Percentiles rank a stretch among this genome's conserved stretches.
Conservation (phyloP, 768 basidiomycete species). For the Rhodotorula diobovata region DNA sequence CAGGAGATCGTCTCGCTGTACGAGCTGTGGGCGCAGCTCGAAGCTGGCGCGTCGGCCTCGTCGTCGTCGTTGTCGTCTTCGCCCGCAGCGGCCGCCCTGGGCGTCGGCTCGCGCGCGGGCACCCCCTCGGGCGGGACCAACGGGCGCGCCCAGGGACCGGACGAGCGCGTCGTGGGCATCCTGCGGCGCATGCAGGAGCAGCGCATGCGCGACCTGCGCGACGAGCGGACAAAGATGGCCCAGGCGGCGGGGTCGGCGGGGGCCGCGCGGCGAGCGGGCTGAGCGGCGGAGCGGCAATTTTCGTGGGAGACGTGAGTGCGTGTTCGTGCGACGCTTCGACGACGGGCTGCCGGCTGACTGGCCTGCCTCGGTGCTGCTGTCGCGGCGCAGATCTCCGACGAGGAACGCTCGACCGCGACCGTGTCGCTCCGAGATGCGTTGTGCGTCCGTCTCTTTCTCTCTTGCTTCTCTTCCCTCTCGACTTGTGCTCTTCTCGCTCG, state of each 20-base stretch:
- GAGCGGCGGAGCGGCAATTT: no score
- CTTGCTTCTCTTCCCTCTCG: no score
- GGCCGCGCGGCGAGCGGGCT: slow-evolving; percentile 3
- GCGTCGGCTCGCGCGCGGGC: neutral
- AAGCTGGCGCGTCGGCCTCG: slow-evolving; percentile 28
- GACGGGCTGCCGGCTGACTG: no score
- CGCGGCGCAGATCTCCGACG: no score
- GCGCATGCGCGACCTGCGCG: slow-evolving; percentile 54
- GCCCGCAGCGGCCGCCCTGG: neutral
- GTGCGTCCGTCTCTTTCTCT: no score
- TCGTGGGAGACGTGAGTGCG: no score
- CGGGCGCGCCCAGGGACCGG: neutral
- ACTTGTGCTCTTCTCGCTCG: no score
- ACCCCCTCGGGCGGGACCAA: neutral
- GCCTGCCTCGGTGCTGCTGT: no score
- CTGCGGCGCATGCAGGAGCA: slow-evolving; percentile 65
- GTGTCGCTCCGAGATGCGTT: no score
- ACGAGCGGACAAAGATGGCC: slow-evolving; percentile 11
- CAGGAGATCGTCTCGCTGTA: slow-evolving; percentile 90
- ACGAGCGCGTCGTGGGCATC: slow-evolving; percentile 55
- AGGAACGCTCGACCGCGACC: no score
- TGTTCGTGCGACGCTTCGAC: no score
- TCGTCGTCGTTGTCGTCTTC: neutral
- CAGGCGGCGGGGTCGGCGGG: neutral
- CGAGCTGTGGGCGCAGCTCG: slow-evolving; percentile 72